Base-by-base conservation (phyloP, 1,139 yeast genomes). In the Hemisphaericaspora subhashii region DNA sequence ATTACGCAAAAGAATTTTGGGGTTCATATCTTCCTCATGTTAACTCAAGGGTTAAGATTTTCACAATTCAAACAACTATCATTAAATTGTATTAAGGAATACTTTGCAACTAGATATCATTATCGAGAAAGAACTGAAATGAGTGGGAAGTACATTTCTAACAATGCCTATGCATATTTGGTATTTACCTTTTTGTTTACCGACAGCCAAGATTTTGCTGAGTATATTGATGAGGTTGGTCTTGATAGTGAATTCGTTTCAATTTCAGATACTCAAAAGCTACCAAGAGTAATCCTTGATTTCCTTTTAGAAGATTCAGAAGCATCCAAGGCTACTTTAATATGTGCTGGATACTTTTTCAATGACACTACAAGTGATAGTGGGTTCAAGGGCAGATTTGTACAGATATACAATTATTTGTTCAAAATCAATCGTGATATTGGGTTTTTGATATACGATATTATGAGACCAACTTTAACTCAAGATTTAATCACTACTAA, bases 21-120 rank as follows among this genome's bases (percentile, higher is more conserved):
- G 39, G 69, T 73, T 25, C 70, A 80, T 18, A 55, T 86, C 16
- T 63, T 81, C 34, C 69, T 72, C 35, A 57, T 77, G 11, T 62
- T 81, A 22, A 64, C 79, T 2, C 81, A 77, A 52, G 96, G 95
- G 0, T 62, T 86, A 40, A 77, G 79, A 36, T 63, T 79, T 10
- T 79, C 90, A 3, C 79, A 77, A 39, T 72, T 85, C 18, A 76
- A 79, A 42, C 76, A 74, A n/a, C 63, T 71, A 2, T 77, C 92
- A 0, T 55, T 82, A 34, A 64, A 64, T 2, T 71, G 81, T 17
- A 55, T 86, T 51, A 75, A 71, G 44, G 56, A 64, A 1, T 60
- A 81, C 20, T 73, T 83, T 53, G 68, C 66, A 34, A 59, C 73
- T 13, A 64, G 83, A 45, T 74, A 72, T 35, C 31, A 36, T 11